Percentiles rank a stretch among this genome's conserved stretches.
Evolutionary conservation across 345 rosid species (phyloP).

Genomic region (Abelmoschus esculentus): DNA sequence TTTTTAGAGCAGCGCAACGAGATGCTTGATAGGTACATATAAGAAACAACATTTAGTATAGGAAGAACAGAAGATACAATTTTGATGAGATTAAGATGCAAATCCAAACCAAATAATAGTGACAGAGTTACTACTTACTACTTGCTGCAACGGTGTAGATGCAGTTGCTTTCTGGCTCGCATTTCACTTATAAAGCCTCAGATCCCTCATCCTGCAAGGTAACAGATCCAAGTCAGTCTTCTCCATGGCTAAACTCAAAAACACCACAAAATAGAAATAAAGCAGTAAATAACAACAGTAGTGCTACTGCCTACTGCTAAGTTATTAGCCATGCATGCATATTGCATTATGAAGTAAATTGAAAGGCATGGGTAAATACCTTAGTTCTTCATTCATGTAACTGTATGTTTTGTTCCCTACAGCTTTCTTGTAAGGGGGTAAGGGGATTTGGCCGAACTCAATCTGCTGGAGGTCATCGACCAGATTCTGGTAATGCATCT

Average conservation of each 20-base stretch:
- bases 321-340: not conserved
- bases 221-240: not conserved
- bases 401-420: not conserved
- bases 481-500: conserved; percentile 35
- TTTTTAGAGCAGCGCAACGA: not conserved
- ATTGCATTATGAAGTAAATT: not conserved
- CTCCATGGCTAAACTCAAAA: not conserved
- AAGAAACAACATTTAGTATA: not conserved
- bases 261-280: not conserved
- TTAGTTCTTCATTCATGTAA: conserved; percentile 30
- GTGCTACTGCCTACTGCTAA: too few species aligned
- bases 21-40: too few species aligned
- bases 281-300: too few species aligned
- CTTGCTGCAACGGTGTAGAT: not conserved
- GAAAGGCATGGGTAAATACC: not conserved
- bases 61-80: not conserved
- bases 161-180: not conserved
- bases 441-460: conserved; percentile 37
- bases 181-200: conserved; percentile 24
- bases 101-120: not conserved
- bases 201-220: conserved; percentile 31
- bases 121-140: not conserved
- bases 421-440: conserved; percentile 35
- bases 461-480: conserved; percentile 40
- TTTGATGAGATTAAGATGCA: not conserved